Conservation (phyloP, 2,329 filamentous ascomycete genomes). For the Monosporascus sp. region DNA sequence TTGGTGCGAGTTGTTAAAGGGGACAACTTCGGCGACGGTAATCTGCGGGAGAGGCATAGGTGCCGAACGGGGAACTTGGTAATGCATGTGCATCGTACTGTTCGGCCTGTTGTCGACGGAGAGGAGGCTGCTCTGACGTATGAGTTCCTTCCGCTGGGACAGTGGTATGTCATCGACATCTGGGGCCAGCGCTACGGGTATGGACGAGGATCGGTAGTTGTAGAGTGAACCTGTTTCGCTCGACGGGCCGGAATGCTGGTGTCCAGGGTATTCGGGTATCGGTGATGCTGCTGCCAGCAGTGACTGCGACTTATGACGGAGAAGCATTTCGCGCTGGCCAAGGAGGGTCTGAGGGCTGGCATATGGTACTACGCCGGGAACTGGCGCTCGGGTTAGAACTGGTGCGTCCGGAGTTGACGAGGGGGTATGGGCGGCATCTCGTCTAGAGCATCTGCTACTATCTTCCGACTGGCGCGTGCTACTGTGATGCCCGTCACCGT, state of each 20-base stretch:
- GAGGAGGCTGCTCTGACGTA: conserved; percentile 47
- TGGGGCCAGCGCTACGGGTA: conserved; percentile 24
- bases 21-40: conserved; percentile 29
- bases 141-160: conserved; percentile 58
- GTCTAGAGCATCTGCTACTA: conserved; percentile 2
- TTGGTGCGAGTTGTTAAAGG: conserved; percentile 49
- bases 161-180: conserved; percentile 67
- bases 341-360: conserved; percentile 51
- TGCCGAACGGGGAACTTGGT: conserved; percentile 5
- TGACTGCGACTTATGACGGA: conserved; percentile 47
- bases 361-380: conserved; percentile 45
- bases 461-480: conserved; percentile 17
- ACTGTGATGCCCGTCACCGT: conserved; percentile 12
- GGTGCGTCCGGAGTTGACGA: conserved; percentile 10
- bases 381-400: conserved; percentile 19
- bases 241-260: conserved; percentile 15
- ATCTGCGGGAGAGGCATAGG: conserved; percentile 10
- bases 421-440: neutral
- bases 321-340: conserved; percentile 48
- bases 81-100: conserved; percentile 8
- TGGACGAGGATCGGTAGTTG: conserved; percentile 23
- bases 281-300: conserved; percentile 24
- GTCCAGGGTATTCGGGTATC: conserved; percentile 18
- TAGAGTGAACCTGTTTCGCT: conserved; percentile 39
- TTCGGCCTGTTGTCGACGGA: conserved; percentile 12